Percentiles rank a stretch among this genome's conserved stretches.
phyloP scores from a whole-genome alignment of 2,329 filamentous ascomycete genomes.

The Trichoderma breve region DNA sequence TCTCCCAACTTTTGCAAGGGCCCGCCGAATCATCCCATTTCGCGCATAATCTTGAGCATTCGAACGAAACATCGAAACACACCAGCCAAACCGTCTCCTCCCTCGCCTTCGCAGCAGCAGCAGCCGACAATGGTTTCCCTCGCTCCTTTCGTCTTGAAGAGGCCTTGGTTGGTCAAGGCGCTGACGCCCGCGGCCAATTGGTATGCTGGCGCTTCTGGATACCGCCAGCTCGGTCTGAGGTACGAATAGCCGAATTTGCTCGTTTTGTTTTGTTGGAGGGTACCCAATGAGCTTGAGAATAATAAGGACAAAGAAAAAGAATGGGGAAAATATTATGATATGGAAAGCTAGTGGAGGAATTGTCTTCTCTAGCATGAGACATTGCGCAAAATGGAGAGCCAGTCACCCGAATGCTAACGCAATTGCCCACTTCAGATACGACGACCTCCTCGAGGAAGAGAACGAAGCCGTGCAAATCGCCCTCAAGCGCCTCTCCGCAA shows the following conservation, averaged over 20 bases:
- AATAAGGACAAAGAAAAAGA: neutral
- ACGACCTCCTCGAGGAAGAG: slow-evolving; percentile 95
- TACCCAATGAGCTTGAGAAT: neutral
- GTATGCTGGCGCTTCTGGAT: slow-evolving; percentile 87
- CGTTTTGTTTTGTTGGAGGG: neutral
- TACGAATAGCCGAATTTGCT: slow-evolving; percentile 44
- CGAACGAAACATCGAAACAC: neutral
- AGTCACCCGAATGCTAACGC: neutral
- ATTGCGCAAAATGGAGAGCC: neutral
- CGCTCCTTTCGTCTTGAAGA: slow-evolving; percentile 73
- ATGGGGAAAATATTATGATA: neutral
- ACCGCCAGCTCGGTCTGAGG: slow-evolving; percentile 89
- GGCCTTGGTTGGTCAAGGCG: slow-evolving; percentile 77
- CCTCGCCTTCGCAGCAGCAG: neutral
- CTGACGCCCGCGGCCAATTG: slow-evolving; percentile 80
- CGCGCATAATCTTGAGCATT: slow-evolving; percentile 31
- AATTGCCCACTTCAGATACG: slow-evolving; percentile 59
- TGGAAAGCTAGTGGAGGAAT: neutral
- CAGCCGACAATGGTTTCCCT: slow-evolving; percentile 39
- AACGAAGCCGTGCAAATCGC: slow-evolving; percentile 81
- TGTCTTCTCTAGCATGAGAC: neutral
- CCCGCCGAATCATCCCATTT: slow-evolving; percentile 35
- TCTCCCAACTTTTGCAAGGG: slow-evolving; percentile 31
- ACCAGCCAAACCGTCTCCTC: neutral
- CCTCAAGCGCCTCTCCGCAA: slow-evolving; percentile 82